Conservation (phyloP, 805 yeast species). For the Deakozyma indianensis region DNA sequence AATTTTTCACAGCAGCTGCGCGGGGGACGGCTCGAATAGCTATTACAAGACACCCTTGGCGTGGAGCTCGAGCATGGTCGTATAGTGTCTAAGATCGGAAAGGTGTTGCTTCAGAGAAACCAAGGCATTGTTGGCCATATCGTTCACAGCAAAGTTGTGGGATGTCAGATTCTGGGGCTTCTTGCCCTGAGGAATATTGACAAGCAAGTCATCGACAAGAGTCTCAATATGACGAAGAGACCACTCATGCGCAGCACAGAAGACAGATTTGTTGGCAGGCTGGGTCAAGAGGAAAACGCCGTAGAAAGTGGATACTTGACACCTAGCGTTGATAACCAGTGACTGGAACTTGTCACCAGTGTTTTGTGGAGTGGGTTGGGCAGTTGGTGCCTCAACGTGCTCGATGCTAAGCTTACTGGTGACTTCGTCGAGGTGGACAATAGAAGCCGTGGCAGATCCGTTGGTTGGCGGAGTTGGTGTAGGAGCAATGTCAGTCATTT, state of each 20-base stretch:
- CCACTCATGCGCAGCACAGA: constrained; percentile 23
- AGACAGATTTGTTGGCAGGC: constrained; percentile 15
- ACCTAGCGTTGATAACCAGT: constrained; percentile 19
- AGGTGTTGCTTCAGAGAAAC: constrained; percentile 13
- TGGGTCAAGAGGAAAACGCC: constrained; percentile 16
- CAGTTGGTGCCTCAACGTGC: not conserved
- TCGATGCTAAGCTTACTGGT: not conserved
- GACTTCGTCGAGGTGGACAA: not conserved
- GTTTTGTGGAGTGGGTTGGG: not conserved
- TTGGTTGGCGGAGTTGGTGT: not conserved
- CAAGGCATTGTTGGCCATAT: constrained; percentile 11
- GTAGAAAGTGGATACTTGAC: constrained; percentile 17
- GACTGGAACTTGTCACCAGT: not conserved
- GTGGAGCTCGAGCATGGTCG: constrained; percentile 17
- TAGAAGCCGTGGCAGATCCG: not conserved
- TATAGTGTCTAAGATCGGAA: constrained; percentile 15
- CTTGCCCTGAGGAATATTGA: constrained; percentile 14
- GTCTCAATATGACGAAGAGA: constrained; percentile 18
- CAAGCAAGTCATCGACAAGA: constrained; percentile 16
- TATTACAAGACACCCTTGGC: constrained; percentile 19
- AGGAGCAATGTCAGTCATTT: not conserved
- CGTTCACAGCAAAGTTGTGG: constrained; percentile 11
- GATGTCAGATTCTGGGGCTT: constrained; percentile 16
- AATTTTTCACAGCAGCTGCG: not conserved
- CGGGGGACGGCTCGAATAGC: not conserved